Evolutionary conservation across 129 eudicot species (phyloP), one percentile per base, ranked within the genome.

Genomic region (Chrysanthemum makinoi): DNA sequence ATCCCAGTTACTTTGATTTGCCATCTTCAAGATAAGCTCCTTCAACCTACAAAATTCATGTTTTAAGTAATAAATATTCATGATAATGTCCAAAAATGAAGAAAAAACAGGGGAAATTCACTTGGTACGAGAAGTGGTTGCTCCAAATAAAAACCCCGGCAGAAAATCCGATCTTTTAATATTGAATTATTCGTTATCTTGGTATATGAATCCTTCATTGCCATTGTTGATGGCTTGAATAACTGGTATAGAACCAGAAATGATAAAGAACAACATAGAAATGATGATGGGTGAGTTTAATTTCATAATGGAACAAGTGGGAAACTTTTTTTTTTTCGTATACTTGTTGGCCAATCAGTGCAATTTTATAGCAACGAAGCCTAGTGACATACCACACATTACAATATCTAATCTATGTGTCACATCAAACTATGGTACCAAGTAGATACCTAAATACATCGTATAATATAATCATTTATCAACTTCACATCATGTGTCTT

Each of bases 91-190:
- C 64, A 52, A 49, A 70, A 17, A 53, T 60, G 71, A 73, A 69
- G 24, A 12, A 54, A 3, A 49, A 39, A 30, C 19, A 55, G 17
- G 9, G 46, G 65, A 69, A 59, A 28, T 74, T 66, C 13, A 84
- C 96, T 75, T 86, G 93, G 69, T 86, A 84, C 66, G 96, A 66
- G 96, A 86, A 67, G 83, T 82, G 35, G 87, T 87, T 62, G 89
- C 88, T 78, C 24, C 93, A 66, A 86, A 89, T 69, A 82, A 73
- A 77, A 89, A 89, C 60, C 84, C 86, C 48, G 49, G 26, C 30
- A 93, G 88, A 50, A 89, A 89, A 50, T 83, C 83, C 15, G 89
- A 84, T 77, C 81, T 80, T 63, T 57, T 75, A 48, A 75, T 64
- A 9, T 30, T 19, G 33, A 18, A 12, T 14, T 30, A 22, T 6